A percentile compares a stretch with the other conserved stretches of the same genome.
phyloP scores from a whole-genome alignment of 805 yeast species.

The Yarrowia porcina region DNA sequence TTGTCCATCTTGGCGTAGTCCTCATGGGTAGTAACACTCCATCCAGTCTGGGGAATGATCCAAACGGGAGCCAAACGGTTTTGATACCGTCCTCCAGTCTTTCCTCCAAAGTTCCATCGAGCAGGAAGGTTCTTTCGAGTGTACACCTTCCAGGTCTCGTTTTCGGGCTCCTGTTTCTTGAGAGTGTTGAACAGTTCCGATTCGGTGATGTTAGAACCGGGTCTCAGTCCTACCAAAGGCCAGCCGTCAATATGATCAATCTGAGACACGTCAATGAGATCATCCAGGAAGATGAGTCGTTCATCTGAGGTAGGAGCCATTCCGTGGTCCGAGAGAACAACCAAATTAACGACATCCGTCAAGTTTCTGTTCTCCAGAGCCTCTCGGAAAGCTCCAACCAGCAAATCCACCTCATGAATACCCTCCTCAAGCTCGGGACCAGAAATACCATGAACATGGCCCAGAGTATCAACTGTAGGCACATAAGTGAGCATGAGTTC shows the following conservation, averaged over 20 bases:
- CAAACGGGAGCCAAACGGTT: slow-evolving; percentile 79
- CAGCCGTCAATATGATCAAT: slow-evolving; percentile 73
- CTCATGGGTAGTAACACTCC: slow-evolving; percentile 60
- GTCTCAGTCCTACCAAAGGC: slow-evolving; percentile 81
- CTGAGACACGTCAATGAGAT: slow-evolving; percentile 52
- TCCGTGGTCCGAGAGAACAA: slow-evolving; percentile 87
- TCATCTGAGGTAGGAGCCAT: slow-evolving; percentile 83
- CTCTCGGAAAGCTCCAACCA: slow-evolving; percentile 49
- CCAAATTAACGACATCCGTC: slow-evolving; percentile 57
- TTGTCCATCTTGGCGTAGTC: slow-evolving; percentile 48
- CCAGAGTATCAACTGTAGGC: slow-evolving; percentile 76
- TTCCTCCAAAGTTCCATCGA: slow-evolving; percentile 57
- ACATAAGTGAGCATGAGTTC: slow-evolving; percentile 74
- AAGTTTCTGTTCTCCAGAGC: slow-evolving; percentile 56
- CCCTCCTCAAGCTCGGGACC: slow-evolving; percentile 58
- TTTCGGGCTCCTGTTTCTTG: slow-evolving; percentile 29
- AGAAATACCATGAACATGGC: slow-evolving; percentile 67
- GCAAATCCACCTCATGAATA: slow-evolving; percentile 60
- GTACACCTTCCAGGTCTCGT: slow-evolving; percentile 46
- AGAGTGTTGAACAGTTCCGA: slow-evolving; percentile 44
- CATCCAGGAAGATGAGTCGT: slow-evolving; percentile 69
- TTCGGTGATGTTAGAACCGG: slow-evolving; percentile 43
- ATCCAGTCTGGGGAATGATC: slow-evolving; percentile 82
- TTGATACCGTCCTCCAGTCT: slow-evolving; percentile 41
- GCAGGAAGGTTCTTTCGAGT: slow-evolving; percentile 51